phyloP scores from a whole-genome alignment of 2,329 filamentous ascomycete genomes.

The Diplodia intermedia region DNA sequence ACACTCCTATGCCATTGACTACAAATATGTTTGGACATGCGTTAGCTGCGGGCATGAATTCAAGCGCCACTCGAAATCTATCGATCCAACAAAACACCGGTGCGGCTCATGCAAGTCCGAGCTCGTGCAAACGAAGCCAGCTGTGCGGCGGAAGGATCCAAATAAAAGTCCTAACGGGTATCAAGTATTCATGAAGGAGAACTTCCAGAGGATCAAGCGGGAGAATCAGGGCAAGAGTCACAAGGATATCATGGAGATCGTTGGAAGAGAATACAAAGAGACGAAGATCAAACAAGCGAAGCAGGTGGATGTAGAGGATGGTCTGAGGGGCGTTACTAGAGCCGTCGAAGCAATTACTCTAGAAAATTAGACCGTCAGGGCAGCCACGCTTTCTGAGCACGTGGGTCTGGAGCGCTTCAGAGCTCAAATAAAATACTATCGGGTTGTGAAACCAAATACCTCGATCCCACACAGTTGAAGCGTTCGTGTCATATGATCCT shows the following conservation, averaged over 20 bases:
- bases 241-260: slow-evolving; percentile 65
- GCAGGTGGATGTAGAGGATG: not conserved
- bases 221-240: slow-evolving; percentile 65
- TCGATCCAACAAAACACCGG: slow-evolving; percentile 72
- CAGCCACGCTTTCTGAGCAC: no score
- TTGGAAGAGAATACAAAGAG: slow-evolving; percentile 68
- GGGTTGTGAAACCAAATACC: no score
- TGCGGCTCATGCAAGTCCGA: slow-evolving; percentile 76
- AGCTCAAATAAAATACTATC: not conserved
- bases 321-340: slow-evolving; percentile 20
- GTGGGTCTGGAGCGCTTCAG: no score
- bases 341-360: slow-evolving; percentile 33
- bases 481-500: no score
- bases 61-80: slow-evolving; percentile 84
- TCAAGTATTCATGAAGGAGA: slow-evolving; percentile 68
- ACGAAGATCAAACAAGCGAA: slow-evolving; percentile 47
- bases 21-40: slow-evolving; percentile 80
- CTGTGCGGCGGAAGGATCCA: slow-evolving; percentile 34
- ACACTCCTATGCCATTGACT: slow-evolving; percentile 88
- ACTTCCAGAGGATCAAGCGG: slow-evolving; percentile 67
- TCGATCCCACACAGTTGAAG: no score
- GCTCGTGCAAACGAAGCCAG: slow-evolving; percentile 80
- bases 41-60: slow-evolving; percentile 79
- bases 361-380: slow-evolving; percentile 1
- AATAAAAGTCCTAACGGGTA: slow-evolving; percentile 56